Evolutionary conservation across 176 grass and related monocot species (phyloP).

Genomic region (sorghum (Sorghum bicolor)): Sorghum_bicolor_NCBIv3 NC_012875.2:54946501-54947000

Average conservation of each 20-base stretch:
- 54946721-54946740: background rate
- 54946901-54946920: conserved; percentile 38
- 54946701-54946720: conserved; percentile 35
- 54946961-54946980: background rate
- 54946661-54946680: conserved; percentile 12
- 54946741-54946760: conserved; percentile 39
- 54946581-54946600: conserved; percentile 5
- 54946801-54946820: background rate
- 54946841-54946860: conserved; percentile 29
- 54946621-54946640: background rate
- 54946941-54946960: conserved; percentile 24
- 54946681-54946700: conserved; percentile 38
- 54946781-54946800: background rate
- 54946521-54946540: conserved; percentile 50
- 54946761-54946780: background rate
- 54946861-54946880: conserved; percentile 11
- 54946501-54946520: conserved; percentile 51
- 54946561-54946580: conserved; percentile 21
- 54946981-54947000: background rate
- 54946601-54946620: conserved; percentile 41
- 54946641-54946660: conserved; percentile 30
- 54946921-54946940: conserved; percentile 48
- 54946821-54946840: conserved; percentile 23
- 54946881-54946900: background rate
- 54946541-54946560: conserved; percentile 22